Evolutionary conservation across 352 stramenopile species (phyloP), one percentile per base, ranked within the genome.

Genomic region (Phytophthora pini): DNA sequence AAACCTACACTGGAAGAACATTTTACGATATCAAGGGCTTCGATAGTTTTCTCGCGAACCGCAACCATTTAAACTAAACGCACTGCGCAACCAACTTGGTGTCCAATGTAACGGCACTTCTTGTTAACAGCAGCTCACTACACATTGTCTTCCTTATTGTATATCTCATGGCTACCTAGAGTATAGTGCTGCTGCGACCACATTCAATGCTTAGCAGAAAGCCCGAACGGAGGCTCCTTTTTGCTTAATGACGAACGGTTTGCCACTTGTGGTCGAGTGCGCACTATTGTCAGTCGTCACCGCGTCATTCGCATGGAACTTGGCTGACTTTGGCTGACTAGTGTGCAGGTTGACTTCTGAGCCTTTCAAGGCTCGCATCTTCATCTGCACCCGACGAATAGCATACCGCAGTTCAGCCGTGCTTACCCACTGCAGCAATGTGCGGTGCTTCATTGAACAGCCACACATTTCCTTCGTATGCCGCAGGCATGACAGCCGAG

Each of bases 1-100:
- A 7, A 34, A 66, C 1, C 5, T 80, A 82, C 51, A 65, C 72
- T 0, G 56, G 64, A 50, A 73, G 81, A 41, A 89, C 84, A 8
- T 92, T 88, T 54, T 92, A 92, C 72, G 84, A 92, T 45, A 89
- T 92, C 36, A 61, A 77, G 3, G 84, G 84, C 13, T 90, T 92
- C 56, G 72, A 87, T 10, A 65, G 52, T 1, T 92, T 89, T 47
- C 39, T 89, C 3, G 61, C 58, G 24, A 71, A 68, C 15, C 70
- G 73, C 7, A 56, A 46, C 38, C 43, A 65, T 39, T 49, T 34
- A 15, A 22, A 43, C 38, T 43, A 13, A 43, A 43, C 12, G 8
- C 15, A 43, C 38, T 2, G 24, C 24, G 4, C 32, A 39, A 39
- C 32, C 17, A 43, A 43, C 12, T 43, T 20, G 36, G 31, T 9